These are phyloP conservation scores for Acorus calamus DNA, from an alignment of 106 monocot genomes.

Conservation along the genomic window DNA sequence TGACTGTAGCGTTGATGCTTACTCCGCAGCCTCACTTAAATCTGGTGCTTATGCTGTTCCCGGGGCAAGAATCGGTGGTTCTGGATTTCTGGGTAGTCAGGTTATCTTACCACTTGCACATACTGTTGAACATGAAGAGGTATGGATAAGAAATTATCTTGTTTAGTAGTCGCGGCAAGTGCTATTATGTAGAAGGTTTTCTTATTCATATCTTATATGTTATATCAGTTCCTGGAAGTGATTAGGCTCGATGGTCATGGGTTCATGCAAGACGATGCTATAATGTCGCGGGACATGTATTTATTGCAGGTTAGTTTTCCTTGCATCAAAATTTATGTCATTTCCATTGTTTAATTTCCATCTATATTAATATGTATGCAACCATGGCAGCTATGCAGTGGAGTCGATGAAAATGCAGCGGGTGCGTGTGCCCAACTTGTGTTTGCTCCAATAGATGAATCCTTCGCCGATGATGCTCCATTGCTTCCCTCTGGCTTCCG, in stretches of 20 bases:
- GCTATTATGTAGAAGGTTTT: not conserved
- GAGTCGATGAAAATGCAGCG: constrained; percentile 67
- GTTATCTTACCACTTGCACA: constrained; percentile 81
- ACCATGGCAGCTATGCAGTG: constrained; percentile 62
- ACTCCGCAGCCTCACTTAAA: constrained; percentile 69
- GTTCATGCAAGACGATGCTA: constrained; percentile 43
- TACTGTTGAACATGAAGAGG: constrained; percentile 93
- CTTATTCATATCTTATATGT: not conserved
- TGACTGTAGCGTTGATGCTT: constrained; percentile 70
- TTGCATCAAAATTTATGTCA: not conserved
- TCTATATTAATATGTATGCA: too few species aligned
- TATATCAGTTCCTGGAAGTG: constrained; percentile 69
- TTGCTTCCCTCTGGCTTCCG: constrained; percentile 90
- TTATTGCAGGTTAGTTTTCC: constrained; percentile 62
- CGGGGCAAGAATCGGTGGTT: constrained; percentile 24
- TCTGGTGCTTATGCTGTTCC: constrained; percentile 60
- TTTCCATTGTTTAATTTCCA: too few species aligned
- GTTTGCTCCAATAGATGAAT: constrained; percentile 90
- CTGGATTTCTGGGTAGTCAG: constrained; percentile 50
- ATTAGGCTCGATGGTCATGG: constrained; percentile 83
- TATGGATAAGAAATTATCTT: constrained; percentile 3
- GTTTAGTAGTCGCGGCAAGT: too few species aligned
- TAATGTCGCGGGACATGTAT: constrained; percentile 64
- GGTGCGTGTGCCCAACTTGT: constrained; percentile 81
- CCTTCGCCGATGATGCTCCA: constrained; percentile 77